Evolutionary conservation across 768 basidiomycete species (phyloP).

Genomic region (Tricholomella constricta): DNA sequence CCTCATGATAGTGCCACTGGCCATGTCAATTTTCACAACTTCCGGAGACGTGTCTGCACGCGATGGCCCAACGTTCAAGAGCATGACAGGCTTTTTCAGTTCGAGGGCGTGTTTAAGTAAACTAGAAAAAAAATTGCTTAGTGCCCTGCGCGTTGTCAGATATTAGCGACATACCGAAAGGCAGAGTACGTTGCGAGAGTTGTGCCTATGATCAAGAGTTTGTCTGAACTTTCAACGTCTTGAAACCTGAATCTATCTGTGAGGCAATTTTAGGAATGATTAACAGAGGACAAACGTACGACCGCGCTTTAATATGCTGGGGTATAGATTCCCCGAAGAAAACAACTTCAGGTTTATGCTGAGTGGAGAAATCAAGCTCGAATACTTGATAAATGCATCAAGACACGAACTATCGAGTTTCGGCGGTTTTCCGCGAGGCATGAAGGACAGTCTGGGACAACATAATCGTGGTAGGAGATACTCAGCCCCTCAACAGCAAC

Average conservation of each 20-base stretch:
- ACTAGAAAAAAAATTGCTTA: slow-evolving; percentile 36
- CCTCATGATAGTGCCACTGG: slow-evolving; percentile 71
- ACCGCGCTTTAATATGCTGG: slow-evolving; percentile 60
- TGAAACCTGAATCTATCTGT: slow-evolving; percentile 42
- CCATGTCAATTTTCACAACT: slow-evolving; percentile 79
- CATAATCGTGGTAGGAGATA: slow-evolving; percentile 73
- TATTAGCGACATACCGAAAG: slow-evolving; percentile 56
- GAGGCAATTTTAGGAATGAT: background rate
- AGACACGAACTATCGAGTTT: slow-evolving; percentile 59
- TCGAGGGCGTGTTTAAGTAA: slow-evolving; percentile 80
- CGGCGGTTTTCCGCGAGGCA: slow-evolving; percentile 61
- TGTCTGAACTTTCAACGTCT: slow-evolving; percentile 60
- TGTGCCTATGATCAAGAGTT: slow-evolving; percentile 82
- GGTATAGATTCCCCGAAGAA: slow-evolving; percentile 93
- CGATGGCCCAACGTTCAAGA: slow-evolving; percentile 88
- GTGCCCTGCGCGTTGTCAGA: background rate
- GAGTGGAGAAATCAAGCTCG: slow-evolving; percentile 1
- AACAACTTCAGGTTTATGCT: slow-evolving; percentile 82
- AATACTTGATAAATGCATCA: background rate
- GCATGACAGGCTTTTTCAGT: slow-evolving; percentile 72
- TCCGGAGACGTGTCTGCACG: slow-evolving; percentile 73
- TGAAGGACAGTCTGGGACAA: slow-evolving; percentile 73
- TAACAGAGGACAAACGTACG: slow-evolving; percentile 49
- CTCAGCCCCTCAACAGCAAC: slow-evolving; percentile 74
- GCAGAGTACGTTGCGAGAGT: slow-evolving; percentile 94